These are phyloP conservation scores for Lodderomyces beijingensis DNA, from an alignment of 1,139 yeast genomes.

Conservation along the genomic window DNA sequence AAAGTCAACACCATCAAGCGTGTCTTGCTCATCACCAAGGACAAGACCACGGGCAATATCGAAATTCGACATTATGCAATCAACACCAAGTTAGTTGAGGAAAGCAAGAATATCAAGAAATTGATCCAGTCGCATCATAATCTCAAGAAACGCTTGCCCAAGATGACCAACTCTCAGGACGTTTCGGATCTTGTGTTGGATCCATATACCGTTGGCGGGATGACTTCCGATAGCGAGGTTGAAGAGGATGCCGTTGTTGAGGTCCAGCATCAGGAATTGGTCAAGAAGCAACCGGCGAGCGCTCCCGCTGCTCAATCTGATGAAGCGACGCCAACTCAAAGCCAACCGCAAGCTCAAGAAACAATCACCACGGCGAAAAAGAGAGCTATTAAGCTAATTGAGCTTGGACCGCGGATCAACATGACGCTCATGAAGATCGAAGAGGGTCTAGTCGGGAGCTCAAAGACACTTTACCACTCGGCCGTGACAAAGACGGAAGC, in stretches of 20 bases:
- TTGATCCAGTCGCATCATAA: conserved; percentile 63
- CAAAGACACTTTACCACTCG: conserved; percentile 79
- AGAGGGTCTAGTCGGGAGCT: conserved; percentile 77
- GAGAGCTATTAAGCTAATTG: conserved; percentile 88
- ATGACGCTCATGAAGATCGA: conserved; percentile 80
- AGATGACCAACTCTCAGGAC: conserved; percentile 62
- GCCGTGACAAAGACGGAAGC: conserved; percentile 55
- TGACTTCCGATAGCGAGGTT: conserved; percentile 88
- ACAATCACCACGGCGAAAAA: conserved; percentile 38
- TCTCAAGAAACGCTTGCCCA: conserved; percentile 68
- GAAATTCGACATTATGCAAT: conserved; percentile 90
- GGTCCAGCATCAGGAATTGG: conserved; percentile 43
- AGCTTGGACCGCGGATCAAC: conserved; percentile 87
- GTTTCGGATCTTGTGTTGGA: conserved; percentile 82
- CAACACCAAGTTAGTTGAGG: conserved; percentile 82
- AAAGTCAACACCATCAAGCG: conserved; percentile 72
- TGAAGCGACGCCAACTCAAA: conserved; percentile 2
- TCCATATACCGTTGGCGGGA: conserved; percentile 73
- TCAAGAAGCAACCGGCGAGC: conserved; percentile 15
- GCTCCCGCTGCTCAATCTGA: neutral
- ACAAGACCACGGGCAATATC: conserved; percentile 63
- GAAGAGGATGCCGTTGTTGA: conserved; percentile 91
- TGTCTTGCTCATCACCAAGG: conserved; percentile 78
- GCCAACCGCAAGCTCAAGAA: conserved; percentile 8
- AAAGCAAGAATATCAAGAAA: conserved; percentile 74